Evolutionary conservation across 805 yeast species (phyloP), one percentile per base, ranked within the genome.

Genomic region (Kodamaea fukazawae): DNA sequence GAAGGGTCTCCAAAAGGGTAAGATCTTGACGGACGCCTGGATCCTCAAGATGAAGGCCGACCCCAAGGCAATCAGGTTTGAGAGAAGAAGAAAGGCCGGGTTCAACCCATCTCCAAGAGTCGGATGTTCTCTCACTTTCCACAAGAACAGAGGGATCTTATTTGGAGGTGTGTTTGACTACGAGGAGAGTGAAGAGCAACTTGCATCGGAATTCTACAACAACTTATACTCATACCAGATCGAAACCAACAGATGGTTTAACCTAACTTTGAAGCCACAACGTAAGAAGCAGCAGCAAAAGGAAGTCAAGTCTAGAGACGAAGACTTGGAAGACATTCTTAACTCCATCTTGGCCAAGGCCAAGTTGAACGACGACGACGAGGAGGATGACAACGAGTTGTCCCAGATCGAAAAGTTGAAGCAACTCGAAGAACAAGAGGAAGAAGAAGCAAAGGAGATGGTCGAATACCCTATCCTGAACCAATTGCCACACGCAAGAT

Each of bases 91-190:
- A 45, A 88, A 86, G 50, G 91, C 87, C 56, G 96, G 96, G 3
- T 86, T 83, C 58, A 89, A 83, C 45, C 97, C 97, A 3, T 78
- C 91, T 1, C 86, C 97, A 10, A 76, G 98, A 52, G 96, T 87
- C n/a, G 98, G 99, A 0, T 85, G 95, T 55, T 82, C 95, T 3
- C 78, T 91, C 82, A 89, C 81, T 7, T 73, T 73, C 48, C 98
- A 91, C 62, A 85, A 86, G 52, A 95, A 95, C 43, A 79, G 97
- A 67, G 97, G 97, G 42, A 75, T 91, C 7, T 54, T 90, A 55
- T 93, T 91, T 66, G 98, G 98, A 28, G 98, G 98, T 52, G 99
- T 93, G 10, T 90, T 78, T 54, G 98, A 91, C 61, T 86, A 76
- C 45, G 96, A 90, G 51, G 99, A 91, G 62, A 91, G 96, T 10